Base-by-base conservation (phyloP, 73 alveolate species). In the Effrenium voratum region DNA sequence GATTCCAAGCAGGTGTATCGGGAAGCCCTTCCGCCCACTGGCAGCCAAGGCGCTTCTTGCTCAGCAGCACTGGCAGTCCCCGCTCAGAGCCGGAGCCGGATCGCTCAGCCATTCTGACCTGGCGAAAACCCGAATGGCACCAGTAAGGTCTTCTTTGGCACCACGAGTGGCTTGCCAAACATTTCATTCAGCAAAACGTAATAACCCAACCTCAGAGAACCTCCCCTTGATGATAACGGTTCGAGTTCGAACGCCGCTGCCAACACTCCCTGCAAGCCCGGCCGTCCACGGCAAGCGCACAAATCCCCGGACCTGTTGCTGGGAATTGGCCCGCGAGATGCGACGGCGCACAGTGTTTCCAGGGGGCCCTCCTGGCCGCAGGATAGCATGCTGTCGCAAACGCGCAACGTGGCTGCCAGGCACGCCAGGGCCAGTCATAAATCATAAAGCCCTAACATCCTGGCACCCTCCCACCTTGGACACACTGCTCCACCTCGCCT, bases 21-120 rank as follows among this genome's bases (percentile, higher is more conserved):
- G n/a, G n/a, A n/a, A n/a, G n/a, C n/a, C n/a, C n/a, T n/a, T n/a
- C n/a, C n/a, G n/a, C n/a, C n/a, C n/a, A n/a, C 26, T 36, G 36
- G 1, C 46, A 34, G 36, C 6, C 44, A 0, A 24, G 79, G n/a
- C 3, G 68, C 95, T 87, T 87, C 84, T 87, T 87, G 68, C 95
- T 87, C 82, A 87, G 95, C 45, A 87, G 95, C 70, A 87, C 95
- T 3, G 95, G 95, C 66, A 87, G 52, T 38, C 68, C 75, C 45
- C 95, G 95, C 24, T 63, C 95, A 2, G 94, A 86, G 2, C 41
- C 26, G 5, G 10, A n/a, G n/a, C n/a, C n/a, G n/a, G n/a, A n/a
- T n/a, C n/a, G n/a, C n/a, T n/a, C 22, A 10, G 77, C 34, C 19
- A 40, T 34, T 2, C 77, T 34, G 38, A 28, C 77, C 77, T 63